Evolutionary conservation across 495 filamentous ascomycete genomes (phyloP), one percentile per base, ranked within the genome.

Genomic region (Penicillium herquei): DNA sequence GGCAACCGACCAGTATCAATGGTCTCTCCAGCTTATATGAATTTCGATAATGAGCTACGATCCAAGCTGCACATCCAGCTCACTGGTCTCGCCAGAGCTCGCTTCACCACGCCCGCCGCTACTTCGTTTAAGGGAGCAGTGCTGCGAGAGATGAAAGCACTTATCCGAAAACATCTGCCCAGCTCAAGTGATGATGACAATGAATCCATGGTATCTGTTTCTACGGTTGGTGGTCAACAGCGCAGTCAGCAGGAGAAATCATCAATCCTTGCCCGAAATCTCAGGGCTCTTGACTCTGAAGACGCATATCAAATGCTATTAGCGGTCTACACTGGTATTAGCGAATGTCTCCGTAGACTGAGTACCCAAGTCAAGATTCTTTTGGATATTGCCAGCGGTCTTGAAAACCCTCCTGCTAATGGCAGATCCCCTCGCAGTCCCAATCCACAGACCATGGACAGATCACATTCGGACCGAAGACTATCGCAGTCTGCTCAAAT

Each of bases 171-270:
- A 52, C 86, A 91, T 31, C 79, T 99, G 45, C 94, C 94, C 4
- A 94, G 89, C 59, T 94, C 91, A 34, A 92, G 83, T 63, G 93
- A 96, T 51, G 93, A 98, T 64, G 94, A 98, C 62, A 88, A 85
- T 52, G 92, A 96, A 65, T 96, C 91, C 2, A 84, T 91, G 70
- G 85, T 92, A 66, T 99, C 94, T 0, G 80, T 84, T 6, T 94
- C 92, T 26, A 96, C 95, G 0, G 78, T 89, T 63, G 83, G 81
- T 43, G 88, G 87, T 44, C 81, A 82, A 30, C 83, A 85, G 47
- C 71, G 85, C 41, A 89, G 81, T 30, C 87, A 91, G 59, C 89
- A 95, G 64, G 94, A 99, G 52, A 96, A 93, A 62, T 94, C 91
- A 7, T 83, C 87, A 8, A 87, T 89, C 32, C 79, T 98, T 21